Base-by-base conservation (phyloP, 1,139 yeast genomes). In the Candida glucosophila region DNA sequence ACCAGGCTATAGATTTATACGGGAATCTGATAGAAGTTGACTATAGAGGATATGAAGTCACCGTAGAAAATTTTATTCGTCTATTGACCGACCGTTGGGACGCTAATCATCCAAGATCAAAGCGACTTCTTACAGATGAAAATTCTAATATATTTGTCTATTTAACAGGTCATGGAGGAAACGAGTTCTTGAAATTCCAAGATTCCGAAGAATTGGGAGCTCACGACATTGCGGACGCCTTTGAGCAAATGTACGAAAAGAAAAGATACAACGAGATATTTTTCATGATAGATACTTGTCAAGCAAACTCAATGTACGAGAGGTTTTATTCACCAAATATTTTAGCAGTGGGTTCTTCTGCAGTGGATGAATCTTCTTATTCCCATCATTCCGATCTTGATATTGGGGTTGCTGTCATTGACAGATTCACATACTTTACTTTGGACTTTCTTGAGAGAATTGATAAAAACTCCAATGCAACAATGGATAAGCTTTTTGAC, bases 81-180 rank as follows among this genome's bases (percentile, higher is more conserved):
- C 59, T 90, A 30, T 58, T 90, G 38, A 90, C 98, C 0, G 97
- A 90, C 47, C 69, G 97, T 37, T 90, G 97, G 95, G 90, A 86
- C 25, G 80, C 77, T 17, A 86, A 82, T 30, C 95, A 90, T 40
- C 97, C 98, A 3, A 67, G 95, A 34, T 81, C 94, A 12, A 90
- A 90, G 54, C 67, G 97, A 37, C 61, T 90, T 22, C 59, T 88
- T 36, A 86, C 97, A 0, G 97, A 90, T 55, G 96, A 88, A 47
- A 77, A 86, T 47, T 83, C 95, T 12, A 90, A 90, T 49, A 85
- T 90, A 26, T 83, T 90, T 52, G 81, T 90, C 20, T 90, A 92
- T 52, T 69, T 90, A 75, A 92, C 98, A 1, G 99, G 99, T 10
- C 99, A 90, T 53, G 99, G 99, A 10, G 99, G 99, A 28, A 86